Conservation (phyloP, 768 basidiomycete genomes). For the Psilocybe cubensis region DNA sequence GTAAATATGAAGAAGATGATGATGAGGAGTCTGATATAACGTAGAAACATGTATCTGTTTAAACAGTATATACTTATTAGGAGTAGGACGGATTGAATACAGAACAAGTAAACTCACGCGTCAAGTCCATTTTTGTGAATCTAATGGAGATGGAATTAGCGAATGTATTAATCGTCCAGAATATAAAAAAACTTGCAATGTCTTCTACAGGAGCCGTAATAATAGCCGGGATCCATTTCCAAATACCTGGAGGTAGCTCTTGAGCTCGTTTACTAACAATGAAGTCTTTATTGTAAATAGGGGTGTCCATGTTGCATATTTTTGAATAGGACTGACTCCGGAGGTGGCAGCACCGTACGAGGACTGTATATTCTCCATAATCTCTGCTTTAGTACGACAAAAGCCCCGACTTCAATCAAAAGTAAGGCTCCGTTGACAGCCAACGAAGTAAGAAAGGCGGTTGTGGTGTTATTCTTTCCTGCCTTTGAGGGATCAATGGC, state of each 20-base stretch:
- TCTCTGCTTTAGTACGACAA: conserved; percentile 57
- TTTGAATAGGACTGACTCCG: conserved; percentile 41
- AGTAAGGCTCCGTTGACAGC: conserved; percentile 57
- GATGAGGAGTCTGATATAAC: conserved; percentile 67
- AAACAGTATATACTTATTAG: too few relatives aligned
- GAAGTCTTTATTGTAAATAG: not conserved
- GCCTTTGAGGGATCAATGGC: conserved; percentile 30
- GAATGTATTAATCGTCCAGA: not conserved
- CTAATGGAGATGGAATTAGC: conserved; percentile 24
- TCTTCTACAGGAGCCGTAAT: conserved; percentile 43
- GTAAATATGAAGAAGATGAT: conserved; percentile 58
- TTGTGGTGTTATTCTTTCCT: conserved; percentile 35
- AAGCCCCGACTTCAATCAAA: conserved; percentile 52
- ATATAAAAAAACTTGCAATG: conserved; percentile 39
- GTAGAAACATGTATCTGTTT: conserved; percentile 55
- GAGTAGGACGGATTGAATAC: not conserved
- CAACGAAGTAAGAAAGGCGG: conserved; percentile 64
- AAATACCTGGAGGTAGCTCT: conserved; percentile 45
- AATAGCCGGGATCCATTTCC: conserved; percentile 57
- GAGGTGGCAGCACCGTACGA: conserved; percentile 62
- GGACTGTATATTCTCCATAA: conserved; percentile 67
- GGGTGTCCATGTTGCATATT: not conserved
- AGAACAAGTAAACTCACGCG: conserved; percentile 34
- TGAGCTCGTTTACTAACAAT: conserved; percentile 44
- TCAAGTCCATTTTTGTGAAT: conserved; percentile 68